These are phyloP conservation scores for Rugonectria rugulosa DNA, from an alignment of 2,329 filamentous ascomycete species.

Conservation along the genomic window DNA sequence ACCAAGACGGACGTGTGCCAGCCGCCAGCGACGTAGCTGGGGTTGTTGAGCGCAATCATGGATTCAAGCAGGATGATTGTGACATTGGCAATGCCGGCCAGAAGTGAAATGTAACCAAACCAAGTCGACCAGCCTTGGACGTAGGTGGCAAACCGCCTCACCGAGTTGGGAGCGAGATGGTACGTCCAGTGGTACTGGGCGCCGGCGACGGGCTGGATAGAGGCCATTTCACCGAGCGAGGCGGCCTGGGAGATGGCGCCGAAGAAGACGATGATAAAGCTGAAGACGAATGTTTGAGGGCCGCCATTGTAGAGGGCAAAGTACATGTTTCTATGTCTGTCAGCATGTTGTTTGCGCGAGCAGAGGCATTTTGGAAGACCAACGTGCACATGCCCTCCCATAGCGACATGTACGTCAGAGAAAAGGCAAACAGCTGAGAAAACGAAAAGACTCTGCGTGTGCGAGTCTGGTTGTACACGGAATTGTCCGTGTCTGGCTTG, in stretches of 20 bases:
- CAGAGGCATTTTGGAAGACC: not conserved
- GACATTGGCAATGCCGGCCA: conserved; percentile 37
- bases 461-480: conserved; percentile 32
- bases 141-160: conserved; percentile 35
- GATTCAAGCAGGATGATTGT: conserved; percentile 38
- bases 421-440: conserved; percentile 37
- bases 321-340: conserved; percentile 33
- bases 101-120: conserved; percentile 35
- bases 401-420: conserved; percentile 35
- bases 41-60: conserved; percentile 36
- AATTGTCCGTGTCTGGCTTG: conserved; percentile 16
- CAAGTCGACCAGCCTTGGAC: conserved; percentile 37
- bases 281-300: conserved; percentile 35
- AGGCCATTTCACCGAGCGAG: conserved; percentile 35
- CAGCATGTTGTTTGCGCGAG: not conserved
- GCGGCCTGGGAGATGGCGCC: conserved; percentile 35
- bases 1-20: conserved; percentile 36
- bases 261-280: conserved; percentile 37
- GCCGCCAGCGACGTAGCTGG: conserved; percentile 30
- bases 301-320: conserved; percentile 37
- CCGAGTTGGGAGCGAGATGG: conserved; percentile 28
- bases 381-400: conserved; percentile 39
- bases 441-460: conserved; percentile 36
- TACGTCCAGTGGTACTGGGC: conserved; percentile 37
- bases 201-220: conserved; percentile 33